A percentile compares a stretch with the other conserved stretches of the same genome.
Evolutionary conservation across 2,329 filamentous ascomycete genomes (phyloP).

Genomic region (Venturia oleaginea): DNA sequence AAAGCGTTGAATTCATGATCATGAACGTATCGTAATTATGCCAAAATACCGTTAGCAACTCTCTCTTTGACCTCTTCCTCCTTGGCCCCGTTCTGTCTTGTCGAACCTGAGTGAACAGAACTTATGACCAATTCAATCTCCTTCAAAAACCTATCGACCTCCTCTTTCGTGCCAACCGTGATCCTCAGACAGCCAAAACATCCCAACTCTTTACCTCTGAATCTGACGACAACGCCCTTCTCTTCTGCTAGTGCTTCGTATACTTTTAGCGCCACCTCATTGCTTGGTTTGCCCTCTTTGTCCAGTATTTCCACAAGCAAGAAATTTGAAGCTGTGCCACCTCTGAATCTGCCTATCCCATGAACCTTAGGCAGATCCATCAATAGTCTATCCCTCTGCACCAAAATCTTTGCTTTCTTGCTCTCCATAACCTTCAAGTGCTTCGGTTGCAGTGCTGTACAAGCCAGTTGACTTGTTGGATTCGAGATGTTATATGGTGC

Average conservation of each 20-base stretch:
- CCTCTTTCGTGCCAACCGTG: slow-evolving; percentile 81
- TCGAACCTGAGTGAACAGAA: slow-evolving; percentile 35
- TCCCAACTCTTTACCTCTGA: slow-evolving; percentile 84
- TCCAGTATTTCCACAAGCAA: slow-evolving; percentile 82
- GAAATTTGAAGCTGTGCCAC: slow-evolving; percentile 79
- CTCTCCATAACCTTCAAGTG: slow-evolving; percentile 65
- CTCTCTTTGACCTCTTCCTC: slow-evolving; percentile 39
- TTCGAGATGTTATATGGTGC: slow-evolving; percentile 93
- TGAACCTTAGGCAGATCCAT: slow-evolving; percentile 62
- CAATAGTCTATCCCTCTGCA: slow-evolving; percentile 69
- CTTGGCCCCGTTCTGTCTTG: slow-evolving; percentile 21
- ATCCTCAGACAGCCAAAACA: slow-evolving; percentile 84
- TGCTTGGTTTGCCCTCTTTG: slow-evolving; percentile 62
- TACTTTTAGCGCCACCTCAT: slow-evolving; percentile 64
- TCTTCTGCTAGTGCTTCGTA: slow-evolving; percentile 81
- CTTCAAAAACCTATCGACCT: slow-evolving; percentile 69
- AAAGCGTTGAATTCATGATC: not conserved
- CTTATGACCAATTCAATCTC: slow-evolving; percentile 50
- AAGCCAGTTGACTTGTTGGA: slow-evolving; percentile 74
- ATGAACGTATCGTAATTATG: slow-evolving; percentile 20
- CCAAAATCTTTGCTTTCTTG: slow-evolving; percentile 61
- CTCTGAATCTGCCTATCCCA: slow-evolving; percentile 72
- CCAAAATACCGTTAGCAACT: slow-evolving; percentile 41
- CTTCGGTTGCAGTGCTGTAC: slow-evolving; percentile 55
- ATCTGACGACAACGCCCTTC: slow-evolving; percentile 84